Conservation (phyloP, 768 basidiomycete species). For the Candolleomyces efflorescens region DNA sequence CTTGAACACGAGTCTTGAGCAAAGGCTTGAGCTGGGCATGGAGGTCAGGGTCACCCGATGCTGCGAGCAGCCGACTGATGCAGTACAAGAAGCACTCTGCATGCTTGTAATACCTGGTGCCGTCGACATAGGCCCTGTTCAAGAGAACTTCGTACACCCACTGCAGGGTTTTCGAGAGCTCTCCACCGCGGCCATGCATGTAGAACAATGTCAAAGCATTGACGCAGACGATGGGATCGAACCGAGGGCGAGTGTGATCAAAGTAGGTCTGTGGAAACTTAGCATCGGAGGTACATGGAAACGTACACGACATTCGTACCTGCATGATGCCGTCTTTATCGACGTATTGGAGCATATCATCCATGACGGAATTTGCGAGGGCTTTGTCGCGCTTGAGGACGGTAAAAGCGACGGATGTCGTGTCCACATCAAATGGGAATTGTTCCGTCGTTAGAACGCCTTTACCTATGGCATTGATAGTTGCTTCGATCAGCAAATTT, state of each 20-base stretch:
- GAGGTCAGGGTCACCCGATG: constrained; percentile 28
- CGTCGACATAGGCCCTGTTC: constrained; percentile 50
- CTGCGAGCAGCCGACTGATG: constrained; percentile 39
- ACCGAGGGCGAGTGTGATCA: constrained; percentile 44
- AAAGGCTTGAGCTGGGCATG: constrained; percentile 34
- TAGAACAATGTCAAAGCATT: constrained; percentile 49
- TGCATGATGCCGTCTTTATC: constrained; percentile 49
- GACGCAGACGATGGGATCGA: constrained; percentile 51
- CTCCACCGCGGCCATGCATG: constrained; percentile 40
- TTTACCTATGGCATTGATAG: constrained; percentile 22
- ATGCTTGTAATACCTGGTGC: constrained; percentile 51
- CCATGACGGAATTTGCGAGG: constrained; percentile 40
- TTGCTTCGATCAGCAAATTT: constrained; percentile 3
- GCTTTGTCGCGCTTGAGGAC: constrained; percentile 30
- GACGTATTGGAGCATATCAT: constrained; percentile 52
- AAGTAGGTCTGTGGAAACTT: constrained; percentile 42
- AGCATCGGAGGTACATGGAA: background rate
- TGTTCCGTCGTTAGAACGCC: constrained; percentile 40
- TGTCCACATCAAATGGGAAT: constrained; percentile 55
- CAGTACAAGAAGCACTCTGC: constrained; percentile 53
- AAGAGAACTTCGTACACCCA: constrained; percentile 49
- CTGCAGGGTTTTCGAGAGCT: constrained; percentile 39
- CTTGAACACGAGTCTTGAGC: constrained; percentile 41
- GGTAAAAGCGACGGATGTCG: constrained; percentile 50
- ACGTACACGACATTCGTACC: constrained; percentile 20